Evolutionary conservation across 768 basidiomycete genomes (phyloP).

Genomic region (Suillus discolor): DNA sequence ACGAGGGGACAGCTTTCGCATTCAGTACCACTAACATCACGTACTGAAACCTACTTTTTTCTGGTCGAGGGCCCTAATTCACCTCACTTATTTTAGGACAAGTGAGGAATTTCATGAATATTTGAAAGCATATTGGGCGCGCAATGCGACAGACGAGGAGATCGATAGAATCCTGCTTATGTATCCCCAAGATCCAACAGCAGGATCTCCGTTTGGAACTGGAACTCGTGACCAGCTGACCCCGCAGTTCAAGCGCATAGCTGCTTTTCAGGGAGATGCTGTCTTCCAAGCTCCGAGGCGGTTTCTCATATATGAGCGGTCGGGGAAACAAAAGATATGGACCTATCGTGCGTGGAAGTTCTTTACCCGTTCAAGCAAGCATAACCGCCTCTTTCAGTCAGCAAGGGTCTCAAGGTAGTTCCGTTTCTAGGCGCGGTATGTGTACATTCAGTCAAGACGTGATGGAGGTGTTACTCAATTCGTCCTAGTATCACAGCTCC

Average conservation of each 20-base stretch:
- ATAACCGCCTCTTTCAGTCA: not conserved
- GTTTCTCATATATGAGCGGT: constrained; percentile 34
- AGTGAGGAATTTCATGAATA: not conserved
- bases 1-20: not conserved
- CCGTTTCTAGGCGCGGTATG: not conserved
- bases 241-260: constrained; percentile 41
- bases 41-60: not conserved
- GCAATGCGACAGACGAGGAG: not conserved
- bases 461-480: not conserved
- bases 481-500: not conserved
- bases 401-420: not conserved
- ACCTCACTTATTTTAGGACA: not conserved
- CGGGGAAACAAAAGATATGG: constrained; percentile 35
- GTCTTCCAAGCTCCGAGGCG: constrained; percentile 38
- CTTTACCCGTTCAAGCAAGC: not conserved
- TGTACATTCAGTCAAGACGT: not conserved
- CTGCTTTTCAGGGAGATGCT: constrained; percentile 39
- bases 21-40: not conserved
- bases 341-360: constrained; percentile 33
- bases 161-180: not conserved
- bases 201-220: constrained; percentile 29
- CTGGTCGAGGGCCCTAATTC: not conserved
- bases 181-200: not conserved
- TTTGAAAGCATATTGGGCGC: not conserved
- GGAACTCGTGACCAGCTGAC: constrained; percentile 22